phyloP scores from a whole-genome alignment of 345 rosid genomes.

The Citrus mangshanensis region DNA sequence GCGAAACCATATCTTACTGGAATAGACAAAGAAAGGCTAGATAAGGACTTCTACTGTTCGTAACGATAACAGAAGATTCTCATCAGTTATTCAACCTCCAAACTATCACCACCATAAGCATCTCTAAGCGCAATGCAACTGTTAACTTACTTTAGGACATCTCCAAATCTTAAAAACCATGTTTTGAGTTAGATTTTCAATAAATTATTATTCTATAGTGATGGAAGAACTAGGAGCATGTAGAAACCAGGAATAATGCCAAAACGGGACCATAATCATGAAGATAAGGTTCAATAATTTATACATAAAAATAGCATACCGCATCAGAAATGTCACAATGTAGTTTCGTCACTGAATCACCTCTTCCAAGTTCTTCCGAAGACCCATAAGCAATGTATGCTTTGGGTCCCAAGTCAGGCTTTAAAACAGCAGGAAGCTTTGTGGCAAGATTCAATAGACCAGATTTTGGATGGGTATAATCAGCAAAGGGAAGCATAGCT shows the following conservation, averaged over 20 bases:
- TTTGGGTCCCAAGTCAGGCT: conserved; percentile 70
- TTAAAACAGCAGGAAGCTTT: conserved; percentile 44
- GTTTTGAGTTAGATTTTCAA: not conserved
- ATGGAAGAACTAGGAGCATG: not conserved
- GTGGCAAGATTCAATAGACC: conserved; percentile 53
- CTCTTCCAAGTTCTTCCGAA: conserved; percentile 50
- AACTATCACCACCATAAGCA: not conserved
- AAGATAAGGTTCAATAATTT: not conserved
- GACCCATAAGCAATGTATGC: conserved; percentile 56
- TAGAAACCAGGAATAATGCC: not conserved
- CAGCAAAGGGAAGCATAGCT: conserved; percentile 45
- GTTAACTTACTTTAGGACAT: not conserved
- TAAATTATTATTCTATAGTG: not conserved
- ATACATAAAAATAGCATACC: conserved; percentile 23
- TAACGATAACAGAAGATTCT: not conserved
- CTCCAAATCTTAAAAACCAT: not conserved
- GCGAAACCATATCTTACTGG: not conserved
- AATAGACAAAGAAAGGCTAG: not conserved
- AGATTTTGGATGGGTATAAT: conserved; percentile 48
- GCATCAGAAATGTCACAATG: conserved; percentile 62
- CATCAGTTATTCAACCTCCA: not conserved
- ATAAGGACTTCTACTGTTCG: not conserved
- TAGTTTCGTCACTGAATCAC: conserved; percentile 58
- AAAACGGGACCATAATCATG: not conserved
- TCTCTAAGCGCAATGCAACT: not conserved